Conservation (phyloP, 768 basidiomycete genomes). For the Termitomyces sp. region DNA sequence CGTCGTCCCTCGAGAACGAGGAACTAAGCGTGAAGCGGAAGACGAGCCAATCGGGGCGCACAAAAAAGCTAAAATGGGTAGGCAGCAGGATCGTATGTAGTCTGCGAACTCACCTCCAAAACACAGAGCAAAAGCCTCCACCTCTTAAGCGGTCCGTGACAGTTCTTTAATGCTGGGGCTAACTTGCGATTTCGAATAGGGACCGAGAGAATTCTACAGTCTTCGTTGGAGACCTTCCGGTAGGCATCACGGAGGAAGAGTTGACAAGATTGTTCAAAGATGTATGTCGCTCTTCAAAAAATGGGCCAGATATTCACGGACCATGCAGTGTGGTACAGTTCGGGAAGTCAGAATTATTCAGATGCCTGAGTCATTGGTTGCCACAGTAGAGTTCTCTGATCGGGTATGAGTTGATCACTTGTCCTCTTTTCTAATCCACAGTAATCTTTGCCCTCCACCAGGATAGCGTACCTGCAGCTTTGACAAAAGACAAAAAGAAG, state of each 20-base stretch:
- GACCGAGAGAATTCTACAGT: slow-evolving; percentile 96
- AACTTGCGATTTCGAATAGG: slow-evolving; percentile 33
- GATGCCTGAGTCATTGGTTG: slow-evolving; percentile 58
- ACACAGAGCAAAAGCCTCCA: slow-evolving; percentile 39
- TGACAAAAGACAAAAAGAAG: slow-evolving; percentile 94
- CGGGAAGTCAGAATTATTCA: slow-evolving; percentile 81
- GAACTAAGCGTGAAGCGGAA: slow-evolving; percentile 64
- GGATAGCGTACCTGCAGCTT: slow-evolving; percentile 80
- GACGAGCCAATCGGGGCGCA: slow-evolving; percentile 39
- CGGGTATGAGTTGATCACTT: slow-evolving; percentile 36
- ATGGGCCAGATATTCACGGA: not conserved
- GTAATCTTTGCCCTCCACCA: slow-evolving; percentile 23
- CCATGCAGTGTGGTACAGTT: slow-evolving; percentile 73
- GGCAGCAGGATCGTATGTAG: slow-evolving; percentile 12
- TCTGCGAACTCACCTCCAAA: not conserved
- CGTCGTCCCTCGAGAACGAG: slow-evolving; percentile 36
- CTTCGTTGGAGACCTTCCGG: slow-evolving; percentile 72
- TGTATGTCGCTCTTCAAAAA: slow-evolving; percentile 37
- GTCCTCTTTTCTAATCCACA: not conserved
- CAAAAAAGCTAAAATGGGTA: slow-evolving; percentile 66
- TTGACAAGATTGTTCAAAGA: slow-evolving; percentile 80
- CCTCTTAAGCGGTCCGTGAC: slow-evolving; percentile 56
- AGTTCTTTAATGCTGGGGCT: not conserved
- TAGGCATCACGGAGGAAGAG: slow-evolving; percentile 56
- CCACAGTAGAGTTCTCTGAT: slow-evolving; percentile 84